phyloP scores from a whole-genome alignment of 345 rosid species.

The Euphorbia pulcherrima region DNA sequence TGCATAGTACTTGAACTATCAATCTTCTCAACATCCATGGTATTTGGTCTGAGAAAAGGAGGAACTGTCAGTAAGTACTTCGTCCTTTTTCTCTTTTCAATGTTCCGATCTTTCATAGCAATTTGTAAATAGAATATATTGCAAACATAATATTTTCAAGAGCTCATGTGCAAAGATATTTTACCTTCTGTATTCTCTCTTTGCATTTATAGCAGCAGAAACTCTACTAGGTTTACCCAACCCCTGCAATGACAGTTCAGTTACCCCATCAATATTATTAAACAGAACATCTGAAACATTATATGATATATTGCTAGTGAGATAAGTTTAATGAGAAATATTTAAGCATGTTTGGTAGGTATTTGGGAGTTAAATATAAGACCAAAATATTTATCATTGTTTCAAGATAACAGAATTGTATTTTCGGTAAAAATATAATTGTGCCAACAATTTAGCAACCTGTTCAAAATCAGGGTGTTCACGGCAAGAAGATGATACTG shows the following conservation, averaged over 20 bases:
- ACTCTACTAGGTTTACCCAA: constrained; percentile 33
- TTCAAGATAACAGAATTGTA: not conserved
- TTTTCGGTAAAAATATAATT: not conserved
- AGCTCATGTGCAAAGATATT: not conserved
- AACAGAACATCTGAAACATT: not conserved
- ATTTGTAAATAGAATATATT: constrained; percentile 15
- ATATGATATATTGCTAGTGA: not conserved
- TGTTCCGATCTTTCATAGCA: not conserved
- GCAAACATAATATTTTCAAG: not conserved
- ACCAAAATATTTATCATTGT: not conserved
- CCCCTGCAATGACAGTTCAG: constrained; percentile 37
- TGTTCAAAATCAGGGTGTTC: constrained; percentile 39
- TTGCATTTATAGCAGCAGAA: constrained; percentile 40
- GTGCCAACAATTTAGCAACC: constrained; percentile 37
- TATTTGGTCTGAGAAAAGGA: constrained; percentile 39
- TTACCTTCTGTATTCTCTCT: constrained; percentile 60
- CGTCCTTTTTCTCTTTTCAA: not conserved
- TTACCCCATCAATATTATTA: not conserved
- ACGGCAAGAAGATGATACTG: constrained; percentile 39
- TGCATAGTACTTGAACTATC: constrained; percentile 32
- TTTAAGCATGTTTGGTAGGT: no score
- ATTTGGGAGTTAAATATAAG: not conserved
- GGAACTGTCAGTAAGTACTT: constrained; percentile 16
- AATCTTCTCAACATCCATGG: constrained; percentile 37
- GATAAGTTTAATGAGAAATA: not conserved